Conservation (phyloP, 441 rosid species). For the Dalechampia spathulata region DNA sequence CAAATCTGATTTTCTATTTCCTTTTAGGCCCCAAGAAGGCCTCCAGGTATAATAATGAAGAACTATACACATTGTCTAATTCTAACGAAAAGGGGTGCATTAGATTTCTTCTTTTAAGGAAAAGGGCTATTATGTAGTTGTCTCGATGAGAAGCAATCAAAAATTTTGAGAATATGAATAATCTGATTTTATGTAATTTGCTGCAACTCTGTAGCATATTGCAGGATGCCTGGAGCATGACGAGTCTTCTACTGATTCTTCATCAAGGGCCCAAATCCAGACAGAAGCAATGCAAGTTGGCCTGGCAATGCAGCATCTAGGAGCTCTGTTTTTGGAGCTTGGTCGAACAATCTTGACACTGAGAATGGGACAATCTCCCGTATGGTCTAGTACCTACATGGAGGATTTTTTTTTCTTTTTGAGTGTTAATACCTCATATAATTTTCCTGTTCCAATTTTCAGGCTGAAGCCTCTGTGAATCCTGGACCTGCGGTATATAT, state of each 20-base stretch:
- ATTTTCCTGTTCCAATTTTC: conserved; percentile 19
- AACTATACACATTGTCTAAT: neutral
- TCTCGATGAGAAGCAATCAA: neutral
- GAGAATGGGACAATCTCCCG: conserved; percentile 85
- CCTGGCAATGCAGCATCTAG: conserved; percentile 81
- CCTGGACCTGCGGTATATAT: conserved; percentile 93
- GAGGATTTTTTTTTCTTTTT: neutral
- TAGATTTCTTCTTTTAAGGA: neutral
- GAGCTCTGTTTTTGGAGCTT: conserved; percentile 90
- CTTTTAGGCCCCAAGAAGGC: too few relatives aligned
- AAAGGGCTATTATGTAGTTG: neutral
- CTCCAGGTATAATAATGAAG: neutral
- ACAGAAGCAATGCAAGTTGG: conserved; percentile 69
- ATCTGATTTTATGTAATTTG: conserved; percentile 48
- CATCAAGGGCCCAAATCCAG: conserved; percentile 67
- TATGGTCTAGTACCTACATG: conserved; percentile 23
- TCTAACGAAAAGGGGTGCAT: neutral
- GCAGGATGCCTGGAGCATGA: conserved; percentile 82
- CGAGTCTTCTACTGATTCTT: conserved; percentile 59
- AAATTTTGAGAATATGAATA: conserved; percentile 4
- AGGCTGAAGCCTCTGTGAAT: conserved; percentile 70
- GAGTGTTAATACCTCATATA: conserved; percentile 5
- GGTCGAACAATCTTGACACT: conserved; percentile 80
- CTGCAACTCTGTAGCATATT: conserved; percentile 73
- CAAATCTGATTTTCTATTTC: too few relatives aligned